Evolutionary conservation across 495 filamentous ascomycete genomes (phyloP).

Genomic region (Aspergillus affinis): DNA sequence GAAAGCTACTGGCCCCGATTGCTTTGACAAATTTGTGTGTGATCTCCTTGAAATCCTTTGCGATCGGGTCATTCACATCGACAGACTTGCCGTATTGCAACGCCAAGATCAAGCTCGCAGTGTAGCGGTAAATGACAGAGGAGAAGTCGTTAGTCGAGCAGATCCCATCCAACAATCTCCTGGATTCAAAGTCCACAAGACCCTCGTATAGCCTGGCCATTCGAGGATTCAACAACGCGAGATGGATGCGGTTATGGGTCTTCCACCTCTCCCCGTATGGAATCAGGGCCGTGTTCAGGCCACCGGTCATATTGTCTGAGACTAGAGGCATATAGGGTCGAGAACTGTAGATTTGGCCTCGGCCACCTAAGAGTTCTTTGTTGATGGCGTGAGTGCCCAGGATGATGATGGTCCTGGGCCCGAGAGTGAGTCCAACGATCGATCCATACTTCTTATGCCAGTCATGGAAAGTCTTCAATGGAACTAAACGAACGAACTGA

Average conservation of each 20-base stretch:
- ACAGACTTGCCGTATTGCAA: too few relatives aligned
- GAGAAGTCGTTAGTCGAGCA: too few relatives aligned
- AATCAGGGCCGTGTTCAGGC: not conserved
- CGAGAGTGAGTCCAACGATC: not conserved
- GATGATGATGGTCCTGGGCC: not conserved
- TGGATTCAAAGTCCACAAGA: too few relatives aligned
- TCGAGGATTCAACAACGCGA: not conserved
- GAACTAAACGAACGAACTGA: not conserved
- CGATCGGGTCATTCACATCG: too few relatives aligned
- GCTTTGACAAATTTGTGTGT: too few relatives aligned
- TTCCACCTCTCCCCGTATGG: not conserved
- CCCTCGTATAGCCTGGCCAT: not conserved
- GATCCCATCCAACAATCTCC: too few relatives aligned
- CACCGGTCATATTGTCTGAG: not conserved
- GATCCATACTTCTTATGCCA: conserved; percentile 1
- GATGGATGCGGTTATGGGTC: not conserved
- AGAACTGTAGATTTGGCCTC: conserved; percentile 1
- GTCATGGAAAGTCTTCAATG: not conserved
- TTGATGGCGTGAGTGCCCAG: not conserved
- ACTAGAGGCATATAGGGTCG: not conserved
- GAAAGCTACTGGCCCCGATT: too few relatives aligned
- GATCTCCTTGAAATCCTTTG: too few relatives aligned
- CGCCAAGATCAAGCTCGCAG: too few relatives aligned
- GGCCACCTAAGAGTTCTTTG: not conserved
- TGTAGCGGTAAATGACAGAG: too few relatives aligned